Conservation (phyloP, 2,329 filamentous ascomycete genomes). For the Colletotrichum tamarilloi region DNA sequence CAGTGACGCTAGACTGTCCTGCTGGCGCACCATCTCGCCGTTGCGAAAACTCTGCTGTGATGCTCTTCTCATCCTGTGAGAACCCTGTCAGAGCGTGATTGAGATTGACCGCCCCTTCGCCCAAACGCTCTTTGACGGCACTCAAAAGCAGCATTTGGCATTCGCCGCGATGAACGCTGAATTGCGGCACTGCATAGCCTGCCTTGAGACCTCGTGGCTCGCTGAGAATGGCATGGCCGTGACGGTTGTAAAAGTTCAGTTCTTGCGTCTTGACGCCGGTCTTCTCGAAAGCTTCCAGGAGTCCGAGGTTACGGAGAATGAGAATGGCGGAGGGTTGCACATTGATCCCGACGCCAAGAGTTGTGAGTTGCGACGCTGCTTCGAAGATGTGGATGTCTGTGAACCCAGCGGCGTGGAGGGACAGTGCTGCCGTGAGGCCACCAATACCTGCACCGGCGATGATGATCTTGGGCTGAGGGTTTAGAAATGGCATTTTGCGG, state of each 20-base stretch:
- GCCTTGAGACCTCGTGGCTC: slow-evolving; percentile 11
- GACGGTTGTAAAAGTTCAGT: slow-evolving; percentile 29
- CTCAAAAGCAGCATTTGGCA: slow-evolving; percentile 23
- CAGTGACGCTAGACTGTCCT: not conserved
- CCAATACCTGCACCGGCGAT: slow-evolving; percentile 41
- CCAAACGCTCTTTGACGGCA: slow-evolving; percentile 17
- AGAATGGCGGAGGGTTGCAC: slow-evolving; percentile 19
- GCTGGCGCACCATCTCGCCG: slow-evolving; percentile 15
- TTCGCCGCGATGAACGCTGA: slow-evolving; percentile 23
- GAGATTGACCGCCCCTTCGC: not conserved
- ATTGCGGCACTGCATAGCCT: slow-evolving; percentile 3
- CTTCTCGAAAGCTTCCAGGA: slow-evolving; percentile 17
- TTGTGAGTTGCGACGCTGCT: slow-evolving; percentile 23
- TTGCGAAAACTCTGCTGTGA: slow-evolving; percentile 14
- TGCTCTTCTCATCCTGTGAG: not conserved
- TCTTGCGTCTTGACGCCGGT: slow-evolving; percentile 24
- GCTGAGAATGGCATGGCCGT: slow-evolving; percentile 18
- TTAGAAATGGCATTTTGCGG: not conserved
- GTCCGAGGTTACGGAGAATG: slow-evolving; percentile 23
- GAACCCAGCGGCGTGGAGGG: slow-evolving; percentile 27
- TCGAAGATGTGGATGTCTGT: slow-evolving; percentile 26
- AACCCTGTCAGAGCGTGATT: slow-evolving; percentile 24
- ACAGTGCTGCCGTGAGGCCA: slow-evolving; percentile 27
- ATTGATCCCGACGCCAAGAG: slow-evolving; percentile 26
- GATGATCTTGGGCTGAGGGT: slow-evolving; percentile 36